Conservation (phyloP, 1,284 basidiomycete genomes). For the Puccinia coronata region DNA sequence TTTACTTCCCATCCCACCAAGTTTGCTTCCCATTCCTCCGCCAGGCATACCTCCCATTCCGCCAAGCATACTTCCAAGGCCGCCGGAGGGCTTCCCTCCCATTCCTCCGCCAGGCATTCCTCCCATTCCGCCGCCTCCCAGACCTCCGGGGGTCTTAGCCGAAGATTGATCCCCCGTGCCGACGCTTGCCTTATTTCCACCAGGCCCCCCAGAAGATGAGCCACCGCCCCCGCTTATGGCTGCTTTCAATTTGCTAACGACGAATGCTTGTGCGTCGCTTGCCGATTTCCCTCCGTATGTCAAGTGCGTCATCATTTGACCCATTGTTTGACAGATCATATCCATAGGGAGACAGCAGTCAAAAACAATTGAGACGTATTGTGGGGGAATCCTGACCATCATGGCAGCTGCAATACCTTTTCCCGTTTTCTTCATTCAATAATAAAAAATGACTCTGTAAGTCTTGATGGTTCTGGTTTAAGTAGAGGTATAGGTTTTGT, state of each 20-base stretch:
- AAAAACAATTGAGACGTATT: background rate
- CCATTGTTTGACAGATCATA: constrained; percentile 21
- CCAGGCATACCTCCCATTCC: no score
- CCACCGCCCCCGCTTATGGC: background rate
- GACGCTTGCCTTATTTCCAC: no score
- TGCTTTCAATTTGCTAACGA: background rate
- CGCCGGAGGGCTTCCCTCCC: no score
- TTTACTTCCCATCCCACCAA: no score
- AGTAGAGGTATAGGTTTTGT: background rate
- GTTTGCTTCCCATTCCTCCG: no score
- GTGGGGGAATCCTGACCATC: background rate
- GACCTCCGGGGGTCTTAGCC: no score
- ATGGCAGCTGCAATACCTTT: constrained; percentile 29
- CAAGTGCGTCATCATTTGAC: background rate
- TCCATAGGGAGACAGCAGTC: constrained; percentile 21
- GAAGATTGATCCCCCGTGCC: no score
- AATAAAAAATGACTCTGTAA: background rate
- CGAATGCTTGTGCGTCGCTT: background rate
- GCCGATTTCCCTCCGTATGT: background rate
- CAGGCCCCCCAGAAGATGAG: no score
- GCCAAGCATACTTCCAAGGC: no score
- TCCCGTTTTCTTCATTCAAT: constrained; percentile 22
- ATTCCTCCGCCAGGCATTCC: no score
- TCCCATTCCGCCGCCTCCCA: no score
- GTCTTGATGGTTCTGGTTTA: background rate